Percentiles rank a stretch among this genome's conserved stretches.
Conservation (phyloP, 2,329 filamentous ascomycete species). For the Neonectria neomacrospora region DNA sequence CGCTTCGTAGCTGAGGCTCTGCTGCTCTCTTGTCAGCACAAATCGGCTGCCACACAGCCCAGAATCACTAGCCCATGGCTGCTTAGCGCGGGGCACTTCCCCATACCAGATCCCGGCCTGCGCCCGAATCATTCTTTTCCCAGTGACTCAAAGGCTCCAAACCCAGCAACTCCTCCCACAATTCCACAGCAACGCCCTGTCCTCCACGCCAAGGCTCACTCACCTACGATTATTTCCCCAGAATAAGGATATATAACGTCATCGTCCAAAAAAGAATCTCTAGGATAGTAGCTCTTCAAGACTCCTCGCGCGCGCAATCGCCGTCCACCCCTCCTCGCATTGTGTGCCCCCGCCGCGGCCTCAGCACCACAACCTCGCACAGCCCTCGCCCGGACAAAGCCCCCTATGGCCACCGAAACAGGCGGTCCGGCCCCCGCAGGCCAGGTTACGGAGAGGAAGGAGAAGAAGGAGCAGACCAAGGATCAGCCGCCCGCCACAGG, state of each 20-base stretch:
- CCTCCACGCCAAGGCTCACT: conserved; percentile 2
- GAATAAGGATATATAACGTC: neutral
- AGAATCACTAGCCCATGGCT: conserved; percentile 18
- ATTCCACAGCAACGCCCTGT: conserved; percentile 16
- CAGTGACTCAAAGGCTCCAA: conserved; percentile 49
- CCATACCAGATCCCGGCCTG: conserved; percentile 37
- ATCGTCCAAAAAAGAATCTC: neutral
- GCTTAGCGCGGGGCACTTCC: conserved; percentile 51
- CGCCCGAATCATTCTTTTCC: conserved; percentile 42
- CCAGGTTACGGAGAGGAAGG: conserved; percentile 40
- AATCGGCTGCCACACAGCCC: conserved; percentile 10
- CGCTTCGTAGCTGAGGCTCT: conserved; percentile 21
- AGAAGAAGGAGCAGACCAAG: conserved; percentile 40
- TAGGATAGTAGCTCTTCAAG: neutral
- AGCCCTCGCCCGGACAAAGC: conserved; percentile 19
- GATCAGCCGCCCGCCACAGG: conserved; percentile 37
- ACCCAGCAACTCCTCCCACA: conserved; percentile 24
- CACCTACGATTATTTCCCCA: neutral
- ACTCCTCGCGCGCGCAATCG: conserved; percentile 8
- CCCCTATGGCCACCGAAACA: conserved; percentile 49
- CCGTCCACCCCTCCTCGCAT: conserved; percentile 1
- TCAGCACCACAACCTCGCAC: conserved; percentile 26
- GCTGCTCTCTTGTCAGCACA: neutral
- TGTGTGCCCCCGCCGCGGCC: conserved; percentile 37
- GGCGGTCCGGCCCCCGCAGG: conserved; percentile 45